Evolutionary conservation across 768 basidiomycete genomes (phyloP).

Genomic region (Postia placenta): DNA sequence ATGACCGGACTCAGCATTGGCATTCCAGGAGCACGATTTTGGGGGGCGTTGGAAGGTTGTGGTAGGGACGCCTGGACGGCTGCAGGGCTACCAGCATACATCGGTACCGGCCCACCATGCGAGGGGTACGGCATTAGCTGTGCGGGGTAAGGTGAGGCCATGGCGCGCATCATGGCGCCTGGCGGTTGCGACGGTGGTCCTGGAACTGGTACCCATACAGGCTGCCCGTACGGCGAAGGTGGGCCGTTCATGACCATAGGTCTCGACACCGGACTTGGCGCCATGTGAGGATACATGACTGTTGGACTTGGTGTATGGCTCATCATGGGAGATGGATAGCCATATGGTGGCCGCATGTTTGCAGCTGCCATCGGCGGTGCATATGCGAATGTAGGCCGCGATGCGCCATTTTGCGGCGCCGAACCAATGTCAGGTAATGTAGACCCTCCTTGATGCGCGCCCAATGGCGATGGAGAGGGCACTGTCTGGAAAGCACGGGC

Average conservation of each 20-base stretch:
- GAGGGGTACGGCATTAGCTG: constrained; percentile 64
- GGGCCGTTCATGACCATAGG: constrained; percentile 61
- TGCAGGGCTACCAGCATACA: constrained; percentile 44
- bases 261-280: constrained; percentile 57
- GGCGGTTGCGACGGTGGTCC: constrained; percentile 41
- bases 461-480: constrained; percentile 50
- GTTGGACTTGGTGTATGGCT: constrained; percentile 64
- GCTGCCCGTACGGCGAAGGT: constrained; percentile 51
- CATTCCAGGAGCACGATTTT: constrained; percentile 27
- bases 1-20: constrained; percentile 71
- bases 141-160: constrained; percentile 56
- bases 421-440: constrained; percentile 27
- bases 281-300: constrained; percentile 58
- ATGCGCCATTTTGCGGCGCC: constrained; percentile 4
- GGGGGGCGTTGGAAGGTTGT: constrained; percentile 31
- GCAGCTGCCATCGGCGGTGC: constrained; percentile 35
- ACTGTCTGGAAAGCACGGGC: constrained; percentile 86
- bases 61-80: constrained; percentile 37
- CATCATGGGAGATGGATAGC: constrained; percentile 66
- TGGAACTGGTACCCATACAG: constrained; percentile 60
- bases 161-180: constrained; percentile 47
- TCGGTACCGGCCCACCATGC: constrained; percentile 37
- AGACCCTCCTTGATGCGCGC: constrained; percentile 34
- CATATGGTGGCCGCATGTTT: constrained; percentile 51
- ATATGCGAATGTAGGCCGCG: constrained; percentile 13